Percentiles rank a stretch among this genome's conserved stretches.
phyloP scores from a whole-genome alignment of 257 asterid species.

The Marsdenia floribunda region DNA sequence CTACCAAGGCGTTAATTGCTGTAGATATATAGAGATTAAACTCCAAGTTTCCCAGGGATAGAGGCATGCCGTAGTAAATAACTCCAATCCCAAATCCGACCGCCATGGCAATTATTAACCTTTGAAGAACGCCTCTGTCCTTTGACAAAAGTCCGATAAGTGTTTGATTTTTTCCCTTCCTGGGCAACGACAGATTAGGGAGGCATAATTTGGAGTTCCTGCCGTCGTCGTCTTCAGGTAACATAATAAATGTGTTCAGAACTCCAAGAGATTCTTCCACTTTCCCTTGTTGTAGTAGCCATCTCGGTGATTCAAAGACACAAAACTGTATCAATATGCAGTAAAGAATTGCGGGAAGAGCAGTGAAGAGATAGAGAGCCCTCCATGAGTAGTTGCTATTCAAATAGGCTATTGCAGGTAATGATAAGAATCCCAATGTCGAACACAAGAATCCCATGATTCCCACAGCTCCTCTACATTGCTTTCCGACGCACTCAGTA shows the following conservation, averaged over 20 bases:
- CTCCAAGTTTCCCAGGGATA: constrained; percentile 35
- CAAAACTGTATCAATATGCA: constrained; percentile 29
- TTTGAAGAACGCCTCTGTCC: constrained; percentile 12
- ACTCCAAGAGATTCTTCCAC: constrained; percentile 17
- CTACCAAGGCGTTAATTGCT: constrained; percentile 29
- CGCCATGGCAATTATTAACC: constrained; percentile 14
- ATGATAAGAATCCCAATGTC: constrained; percentile 40
- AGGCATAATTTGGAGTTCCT: background rate
- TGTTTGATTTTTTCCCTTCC: constrained; percentile 3
- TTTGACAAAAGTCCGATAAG: constrained; percentile 10
- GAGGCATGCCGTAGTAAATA: constrained; percentile 43
- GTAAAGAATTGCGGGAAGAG: constrained; percentile 29
- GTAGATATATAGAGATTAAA: constrained; percentile 32
- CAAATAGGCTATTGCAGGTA: constrained; percentile 40
- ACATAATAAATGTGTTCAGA: background rate
- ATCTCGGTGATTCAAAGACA: constrained; percentile 43
- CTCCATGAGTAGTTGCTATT: constrained; percentile 39
- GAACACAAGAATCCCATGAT: constrained; percentile 31
- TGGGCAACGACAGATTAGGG: background rate
- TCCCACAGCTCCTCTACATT: constrained; percentile 41
- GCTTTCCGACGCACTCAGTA: constrained; percentile 41
- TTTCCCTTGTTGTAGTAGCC: constrained; percentile 37
- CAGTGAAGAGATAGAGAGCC: constrained; percentile 33
- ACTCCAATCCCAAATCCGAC: constrained; percentile 37
- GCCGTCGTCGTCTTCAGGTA: background rate